These are phyloP conservation scores for Thamnidium elegans DNA, from an alignment of 192 early-diverging fungal genomes.

Conservation along the genomic window DNA sequence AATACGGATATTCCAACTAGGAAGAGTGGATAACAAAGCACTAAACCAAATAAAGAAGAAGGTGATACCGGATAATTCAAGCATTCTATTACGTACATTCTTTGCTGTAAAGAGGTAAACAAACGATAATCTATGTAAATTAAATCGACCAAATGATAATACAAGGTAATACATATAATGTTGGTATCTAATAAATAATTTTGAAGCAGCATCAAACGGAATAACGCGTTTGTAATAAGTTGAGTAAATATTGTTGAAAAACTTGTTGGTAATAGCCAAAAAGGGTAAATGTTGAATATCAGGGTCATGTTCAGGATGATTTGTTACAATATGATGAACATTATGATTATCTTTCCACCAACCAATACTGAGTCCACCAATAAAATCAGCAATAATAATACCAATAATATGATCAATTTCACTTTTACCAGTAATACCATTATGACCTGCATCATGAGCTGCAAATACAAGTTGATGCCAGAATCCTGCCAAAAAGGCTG, in stretches of 20 bases:
- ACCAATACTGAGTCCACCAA: conserved; percentile 86
- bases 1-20: conserved; percentile 58
- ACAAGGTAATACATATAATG: conserved; percentile 85
- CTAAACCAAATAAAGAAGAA: conserved; percentile 82
- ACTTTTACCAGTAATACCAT: conserved; percentile 75
- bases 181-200: conserved; percentile 77
- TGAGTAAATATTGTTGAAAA: conserved; percentile 84
- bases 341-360: conserved; percentile 99
- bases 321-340: conserved; percentile 96
- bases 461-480: conserved; percentile 94
- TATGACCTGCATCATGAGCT: conserved; percentile 98
- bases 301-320: conserved; percentile 92
- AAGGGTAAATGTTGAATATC: conserved; percentile 98
- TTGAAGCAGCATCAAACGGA: conserved; percentile 74
- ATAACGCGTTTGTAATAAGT: conserved; percentile 83
- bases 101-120: conserved; percentile 59
- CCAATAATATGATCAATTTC: conserved; percentile 79
- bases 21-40: conserved; percentile 64
- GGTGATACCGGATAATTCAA: conserved; percentile 73
- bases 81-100: conserved; percentile 66
- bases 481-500: conserved; percentile 63
- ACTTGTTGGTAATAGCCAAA: conserved; percentile 79
- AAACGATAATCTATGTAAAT: conserved; percentile 80
- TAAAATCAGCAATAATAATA: conserved; percentile 72
- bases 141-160: conserved; percentile 89